A percentile compares a stretch with the other conserved stretches of the same genome.
Conservation (phyloP, 495 filamentous ascomycete genomes). For the Penicillium canescens region DNA sequence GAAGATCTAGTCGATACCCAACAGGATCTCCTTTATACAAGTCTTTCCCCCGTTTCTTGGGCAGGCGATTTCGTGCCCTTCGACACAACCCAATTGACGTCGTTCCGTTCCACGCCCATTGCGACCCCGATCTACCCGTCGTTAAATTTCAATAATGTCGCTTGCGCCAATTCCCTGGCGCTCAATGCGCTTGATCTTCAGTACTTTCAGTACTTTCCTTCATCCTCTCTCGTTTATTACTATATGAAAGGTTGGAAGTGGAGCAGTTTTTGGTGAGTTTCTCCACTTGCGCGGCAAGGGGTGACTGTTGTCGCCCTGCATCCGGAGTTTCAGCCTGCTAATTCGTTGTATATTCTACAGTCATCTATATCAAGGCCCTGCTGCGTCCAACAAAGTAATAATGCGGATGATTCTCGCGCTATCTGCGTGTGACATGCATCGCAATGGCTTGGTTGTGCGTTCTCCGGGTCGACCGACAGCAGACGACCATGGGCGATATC, state of each 20-base stretch:
- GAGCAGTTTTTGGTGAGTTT: conserved; percentile 37
- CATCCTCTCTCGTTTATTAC: conserved; percentile 41
- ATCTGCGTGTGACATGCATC: conserved; percentile 44
- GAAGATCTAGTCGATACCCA: conserved; percentile 14
- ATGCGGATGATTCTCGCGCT: conserved; percentile 48
- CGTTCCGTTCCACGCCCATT: conserved; percentile 14
- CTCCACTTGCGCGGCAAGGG: neutral
- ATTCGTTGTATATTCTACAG: neutral
- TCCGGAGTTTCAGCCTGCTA: neutral
- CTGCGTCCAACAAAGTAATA: conserved; percentile 39
- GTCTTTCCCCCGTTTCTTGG: conserved; percentile 23
- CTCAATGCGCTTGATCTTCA: conserved; percentile 38
- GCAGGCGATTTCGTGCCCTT: conserved; percentile 9
- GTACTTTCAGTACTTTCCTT: conserved; percentile 46
- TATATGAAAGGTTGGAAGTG: conserved; percentile 47
- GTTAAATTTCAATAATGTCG: conserved; percentile 22
- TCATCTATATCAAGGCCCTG: conserved; percentile 39
- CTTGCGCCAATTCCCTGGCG: conserved; percentile 39
- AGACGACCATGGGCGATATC: conserved; percentile 40
- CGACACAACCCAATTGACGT: conserved; percentile 1
- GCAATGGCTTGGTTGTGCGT: conserved; percentile 29
- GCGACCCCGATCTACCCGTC: conserved; percentile 27
- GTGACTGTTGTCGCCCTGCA: neutral
- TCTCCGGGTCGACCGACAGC: conserved; percentile 36
- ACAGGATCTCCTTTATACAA: conserved; percentile 8